These are phyloP conservation scores for Articulospora tetracladia DNA, from an alignment of 495 filamentous ascomycete genomes.

Conservation along the genomic window DNA sequence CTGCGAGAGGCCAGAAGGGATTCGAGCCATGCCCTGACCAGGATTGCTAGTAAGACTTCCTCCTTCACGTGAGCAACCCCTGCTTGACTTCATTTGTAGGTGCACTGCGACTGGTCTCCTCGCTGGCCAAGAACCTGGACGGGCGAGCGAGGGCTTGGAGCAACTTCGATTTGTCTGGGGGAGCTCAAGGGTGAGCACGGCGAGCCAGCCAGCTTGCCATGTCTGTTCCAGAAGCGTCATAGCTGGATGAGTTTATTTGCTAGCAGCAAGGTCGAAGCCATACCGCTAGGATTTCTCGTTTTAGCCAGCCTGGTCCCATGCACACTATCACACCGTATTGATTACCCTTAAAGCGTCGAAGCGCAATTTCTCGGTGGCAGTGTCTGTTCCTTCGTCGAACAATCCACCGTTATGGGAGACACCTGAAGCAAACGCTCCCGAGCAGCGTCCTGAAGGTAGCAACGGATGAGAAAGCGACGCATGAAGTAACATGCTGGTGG, in stretches of 20 bases:
- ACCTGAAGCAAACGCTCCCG: conserved; percentile 16
- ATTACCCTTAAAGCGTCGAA: conserved; percentile 20
- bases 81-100: conserved; percentile 1
- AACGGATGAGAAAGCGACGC: conserved; percentile 5
- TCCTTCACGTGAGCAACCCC: neutral
- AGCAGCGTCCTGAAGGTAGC: conserved; percentile 14
- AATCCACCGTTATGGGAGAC: conserved; percentile 12
- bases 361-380: conserved; percentile 12
- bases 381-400: conserved; percentile 10
- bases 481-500: conserved; percentile 10
- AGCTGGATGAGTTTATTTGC: conserved; percentile 4
- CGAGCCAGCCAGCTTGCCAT: neutral
- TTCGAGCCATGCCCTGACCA: neutral
- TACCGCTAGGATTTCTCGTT: neutral
- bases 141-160: neutral
- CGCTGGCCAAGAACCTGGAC: neutral
- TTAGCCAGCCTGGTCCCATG: conserved; percentile 21
- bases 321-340: conserved; percentile 18
- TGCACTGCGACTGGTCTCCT: neutral
- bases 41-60: neutral
- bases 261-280: conserved; percentile 5
- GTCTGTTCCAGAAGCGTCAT: conserved; percentile 2
- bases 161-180: neutral
- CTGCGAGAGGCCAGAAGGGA: neutral
- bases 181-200: neutral